These are phyloP conservation scores for Cladophialophora carrionii DNA, from an alignment of 2,329 filamentous ascomycete genomes.

Conservation along the genomic window DNA sequence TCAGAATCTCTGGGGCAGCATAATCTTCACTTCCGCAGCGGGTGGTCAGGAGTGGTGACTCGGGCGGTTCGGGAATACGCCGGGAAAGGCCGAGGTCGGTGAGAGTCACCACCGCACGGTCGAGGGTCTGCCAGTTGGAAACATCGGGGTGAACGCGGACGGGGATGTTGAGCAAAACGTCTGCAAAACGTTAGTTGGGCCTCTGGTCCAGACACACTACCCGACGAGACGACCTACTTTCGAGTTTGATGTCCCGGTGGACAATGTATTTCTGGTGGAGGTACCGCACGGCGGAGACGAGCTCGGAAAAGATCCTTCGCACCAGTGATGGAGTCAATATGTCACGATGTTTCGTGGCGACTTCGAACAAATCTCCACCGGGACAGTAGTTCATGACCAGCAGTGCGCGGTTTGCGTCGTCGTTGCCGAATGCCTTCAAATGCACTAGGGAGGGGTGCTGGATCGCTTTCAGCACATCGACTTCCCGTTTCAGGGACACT, in stretches of 20 bases:
- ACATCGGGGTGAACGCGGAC: slow-evolving; percentile 67
- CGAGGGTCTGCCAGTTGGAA: slow-evolving; percentile 73
- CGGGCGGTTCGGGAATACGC: slow-evolving; percentile 70
- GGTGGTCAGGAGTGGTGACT: slow-evolving; percentile 86
- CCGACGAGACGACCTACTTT: slow-evolving; percentile 68
- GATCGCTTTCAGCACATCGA: slow-evolving; percentile 88
- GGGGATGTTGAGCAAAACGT: slow-evolving; percentile 87
- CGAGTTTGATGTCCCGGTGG: slow-evolving; percentile 95
- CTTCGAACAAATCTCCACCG: slow-evolving; percentile 91
- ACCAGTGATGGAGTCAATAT: slow-evolving; percentile 71
- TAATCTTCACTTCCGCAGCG: slow-evolving; percentile 97
- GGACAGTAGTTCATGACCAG: slow-evolving; percentile 89
- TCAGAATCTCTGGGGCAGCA: slow-evolving; percentile 91
- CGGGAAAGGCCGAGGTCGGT: slow-evolving; percentile 90
- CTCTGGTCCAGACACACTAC: not conserved
- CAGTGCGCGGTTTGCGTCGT: slow-evolving; percentile 75
- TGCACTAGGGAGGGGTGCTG: slow-evolving; percentile 89
- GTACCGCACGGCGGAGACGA: slow-evolving; percentile 83
- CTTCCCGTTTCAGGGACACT: slow-evolving; percentile 88
- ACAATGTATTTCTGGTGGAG: slow-evolving; percentile 85
- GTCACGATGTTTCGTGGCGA: slow-evolving; percentile 73
- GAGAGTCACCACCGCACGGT: slow-evolving; percentile 81
- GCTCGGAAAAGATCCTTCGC: slow-evolving; percentile 83
- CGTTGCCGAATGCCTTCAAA: slow-evolving; percentile 87
- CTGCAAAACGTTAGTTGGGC: slow-evolving; percentile 51